Base-by-base conservation (phyloP, 148 eudicot species). In the Rhododendron molle region DNA sequence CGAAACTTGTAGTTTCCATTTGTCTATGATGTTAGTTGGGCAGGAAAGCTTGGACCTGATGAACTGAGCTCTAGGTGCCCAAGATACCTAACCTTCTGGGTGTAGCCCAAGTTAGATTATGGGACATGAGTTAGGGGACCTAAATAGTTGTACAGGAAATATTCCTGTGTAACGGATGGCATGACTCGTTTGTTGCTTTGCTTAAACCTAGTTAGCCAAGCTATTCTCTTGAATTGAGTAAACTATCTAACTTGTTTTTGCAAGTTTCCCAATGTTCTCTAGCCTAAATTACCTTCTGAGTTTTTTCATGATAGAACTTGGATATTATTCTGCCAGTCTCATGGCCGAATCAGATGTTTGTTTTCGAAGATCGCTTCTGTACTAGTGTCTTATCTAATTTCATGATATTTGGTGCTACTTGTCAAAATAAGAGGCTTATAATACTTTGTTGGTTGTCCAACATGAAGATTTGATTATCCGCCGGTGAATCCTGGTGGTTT, bases 401-500 rank as follows among this genome's bases (percentile, higher is more conserved):
- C 81, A 79, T 49, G 4, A 60, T 83, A 26, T 82, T 26, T 49
- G 5, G 34, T 65, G n/a, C 6, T 28, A 49, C 46, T 32, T 36
- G 36, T 40, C 76, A 34, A 80, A 50, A 34, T 38, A 65, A 23
- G 83, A 43, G 83, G 56, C 50, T 81, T 32, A 5, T 20, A 28
- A 46, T 60, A 7, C 52, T 76, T 46, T 36, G 16, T 30, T 52
- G 32, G 23, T 73, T 11, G 46, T 87, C 36, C 83, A 7, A 78
- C 56, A 43, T 85, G 52, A 88, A 94, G 95, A 79, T 76, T 69
- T 76, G 87, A 89, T 43, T 43, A 87, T 90, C 98, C 98, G 86
- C 97, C 94, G 3, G 85, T 94, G 65, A 79, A 80, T 91, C 97
- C 99, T 43, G 80, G 84, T 28, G 96, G 94, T 50, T 91, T 94